phyloP scores from a whole-genome alignment of 2,329 filamentous ascomycete genomes.

The Remersonia thermophila region DNA sequence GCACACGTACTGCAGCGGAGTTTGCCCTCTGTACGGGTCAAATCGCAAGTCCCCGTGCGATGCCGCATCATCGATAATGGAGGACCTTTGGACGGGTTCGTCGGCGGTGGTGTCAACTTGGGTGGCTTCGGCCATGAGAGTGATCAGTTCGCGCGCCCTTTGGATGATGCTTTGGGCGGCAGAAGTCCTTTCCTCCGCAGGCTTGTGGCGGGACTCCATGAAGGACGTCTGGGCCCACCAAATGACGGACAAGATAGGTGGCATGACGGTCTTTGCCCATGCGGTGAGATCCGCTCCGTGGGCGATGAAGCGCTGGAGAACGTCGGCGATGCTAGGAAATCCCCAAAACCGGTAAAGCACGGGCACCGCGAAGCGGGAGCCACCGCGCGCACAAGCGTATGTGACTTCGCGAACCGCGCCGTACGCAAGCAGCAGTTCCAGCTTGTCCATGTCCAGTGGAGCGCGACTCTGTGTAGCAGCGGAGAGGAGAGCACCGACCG shows the following conservation, averaged over 20 bases:
- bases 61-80: conserved; percentile 6
- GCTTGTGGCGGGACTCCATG: background rate
- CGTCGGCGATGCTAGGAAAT: background rate
- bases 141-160: conserved; percentile 3
- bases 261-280: background rate
- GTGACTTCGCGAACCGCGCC: conserved; percentile 2
- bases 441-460: conserved; percentile 5
- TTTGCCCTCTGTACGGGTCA: background rate
- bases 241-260: conserved; percentile 5
- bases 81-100: background rate
- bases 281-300: background rate
- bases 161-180: background rate
- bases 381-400: no score
- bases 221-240: conserved; percentile 3
- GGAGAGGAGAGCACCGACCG: no score
- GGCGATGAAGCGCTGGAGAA: conserved; percentile 4
- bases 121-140: conserved; percentile 7
- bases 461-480: no score
- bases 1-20: conserved; percentile 6
- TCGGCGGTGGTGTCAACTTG: background rate
- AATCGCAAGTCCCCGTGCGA: background rate
- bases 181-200: no score
- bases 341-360: background rate
- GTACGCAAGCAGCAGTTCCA: conserved; percentile 3
- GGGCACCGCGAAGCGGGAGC: no score